Conservation (phyloP, 164 flowering plant species). For the Vitis riparia region DNA sequence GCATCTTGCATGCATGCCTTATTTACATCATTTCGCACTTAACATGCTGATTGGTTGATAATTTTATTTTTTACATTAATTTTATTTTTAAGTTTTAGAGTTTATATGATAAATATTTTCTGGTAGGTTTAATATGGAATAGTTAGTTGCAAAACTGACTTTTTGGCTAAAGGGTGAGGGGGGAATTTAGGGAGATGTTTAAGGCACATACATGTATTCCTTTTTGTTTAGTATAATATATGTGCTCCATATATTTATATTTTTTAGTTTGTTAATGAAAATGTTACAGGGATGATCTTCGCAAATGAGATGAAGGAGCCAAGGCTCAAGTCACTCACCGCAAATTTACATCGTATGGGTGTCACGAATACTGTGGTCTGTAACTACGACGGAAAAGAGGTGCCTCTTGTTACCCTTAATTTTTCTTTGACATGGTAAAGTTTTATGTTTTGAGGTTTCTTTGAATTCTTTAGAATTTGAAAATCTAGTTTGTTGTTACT, state of each 20-base stretch:
- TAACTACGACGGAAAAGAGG: conserved; percentile 97
- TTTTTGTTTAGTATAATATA: too few species aligned
- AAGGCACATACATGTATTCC: too few species aligned
- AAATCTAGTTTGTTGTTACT: not conserved
- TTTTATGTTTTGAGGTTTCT: not conserved
- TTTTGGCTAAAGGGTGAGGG: too few species aligned
- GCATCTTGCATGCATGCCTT: not conserved
- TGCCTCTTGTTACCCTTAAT: conserved; percentile 20
- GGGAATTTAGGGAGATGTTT: too few species aligned
- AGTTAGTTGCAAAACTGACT: too few species aligned
- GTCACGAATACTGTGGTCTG: conserved; percentile 89
- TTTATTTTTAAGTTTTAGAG: too few species aligned
- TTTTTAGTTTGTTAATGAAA: not conserved
- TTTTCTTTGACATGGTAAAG: not conserved
- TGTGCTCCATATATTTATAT: not conserved
- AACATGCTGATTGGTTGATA: not conserved
- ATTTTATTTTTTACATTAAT: not conserved
- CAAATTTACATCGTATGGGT: conserved; percentile 94
- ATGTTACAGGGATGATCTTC: conserved; percentile 59
- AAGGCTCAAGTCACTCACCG: conserved; percentile 85
- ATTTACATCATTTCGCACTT: not conserved
- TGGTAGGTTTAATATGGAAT: too few species aligned
- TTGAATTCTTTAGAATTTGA: not conserved
- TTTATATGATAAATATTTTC: too few species aligned
- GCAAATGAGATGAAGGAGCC: conserved; percentile 93